phyloP scores from a whole-genome alignment of 2,329 filamentous ascomycete species.

The Botryotinia narcissicola region DNA sequence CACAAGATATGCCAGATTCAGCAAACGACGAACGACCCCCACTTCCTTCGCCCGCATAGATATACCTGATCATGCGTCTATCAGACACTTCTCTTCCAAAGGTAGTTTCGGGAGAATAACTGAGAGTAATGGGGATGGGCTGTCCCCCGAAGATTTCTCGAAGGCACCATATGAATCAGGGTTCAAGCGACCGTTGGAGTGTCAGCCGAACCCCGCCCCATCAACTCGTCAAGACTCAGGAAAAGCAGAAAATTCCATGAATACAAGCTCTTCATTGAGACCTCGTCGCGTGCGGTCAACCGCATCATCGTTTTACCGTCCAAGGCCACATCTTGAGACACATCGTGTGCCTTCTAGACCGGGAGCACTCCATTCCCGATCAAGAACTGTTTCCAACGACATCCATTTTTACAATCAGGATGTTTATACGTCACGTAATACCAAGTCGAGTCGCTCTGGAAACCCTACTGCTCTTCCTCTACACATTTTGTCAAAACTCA shows the following conservation, averaged over 20 bases:
- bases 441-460: neutral
- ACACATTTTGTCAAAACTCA: neutral
- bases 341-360: neutral
- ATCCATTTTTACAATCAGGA: neutral
- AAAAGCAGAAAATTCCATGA: neutral
- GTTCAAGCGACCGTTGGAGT: neutral
- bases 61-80: neutral
- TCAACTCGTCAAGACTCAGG: neutral
- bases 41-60: neutral
- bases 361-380: neutral
- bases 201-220: neutral
- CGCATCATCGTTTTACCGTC: neutral
- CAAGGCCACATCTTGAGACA: neutral
- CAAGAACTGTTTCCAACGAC: neutral
- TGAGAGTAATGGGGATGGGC: neutral
- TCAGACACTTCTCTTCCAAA: neutral
- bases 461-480: neutral
- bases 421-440: neutral
- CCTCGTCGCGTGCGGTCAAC: neutral
- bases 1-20: neutral
- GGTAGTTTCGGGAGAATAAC: neutral
- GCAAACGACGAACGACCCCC: constrained; percentile 1
- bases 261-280: neutral
- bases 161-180: neutral
- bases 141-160: neutral